Base-by-base conservation (phyloP, 164 flowering plant genomes). In the Cinnamomum chago region DNA sequence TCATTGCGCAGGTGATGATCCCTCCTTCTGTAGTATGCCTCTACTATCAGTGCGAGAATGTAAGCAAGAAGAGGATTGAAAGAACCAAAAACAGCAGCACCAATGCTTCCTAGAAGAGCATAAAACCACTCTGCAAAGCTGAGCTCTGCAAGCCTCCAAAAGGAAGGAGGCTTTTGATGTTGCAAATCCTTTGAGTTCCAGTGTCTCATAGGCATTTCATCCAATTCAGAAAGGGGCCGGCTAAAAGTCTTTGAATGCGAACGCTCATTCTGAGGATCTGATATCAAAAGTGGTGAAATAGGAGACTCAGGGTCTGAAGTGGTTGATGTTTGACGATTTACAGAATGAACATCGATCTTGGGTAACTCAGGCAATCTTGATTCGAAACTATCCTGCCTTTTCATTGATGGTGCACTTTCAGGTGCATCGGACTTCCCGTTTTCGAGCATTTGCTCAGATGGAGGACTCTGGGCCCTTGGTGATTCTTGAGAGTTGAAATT, bases 121-220 rank as follows among this genome's bases (percentile, higher is more conserved):
- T 95, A 95, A 62, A 95, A 90, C 99, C 98, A 95, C 79, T 95
- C 99, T 23, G 99, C 93, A 78, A 92, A 84, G 79, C 98, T 93
- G 79, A 95, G 96, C 84, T 95, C 85, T 50, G 87, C 95, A 74
- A 95, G 90, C 85, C 97, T 90, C 98, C 97, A 90, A 83, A 92
- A 80, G 22, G 99, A 87, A 2, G 99, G 99, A 70, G 89, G 79
- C 66, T 87, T 84, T 73, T 76, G 83, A 76, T 79, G 84, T 58
- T 74, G 79, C 25, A 66, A n/a, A 62, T 85, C 92, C 73, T 86
- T 88, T 28, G 65, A 70, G 52, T 83, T 87, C 80, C 78, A 83
- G 17, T 52, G 27, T 72, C 77, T 83, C 33, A 78, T 72, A 17
- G 92, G 83, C 71, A 82, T 20, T 72, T 89, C 95, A 85, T 90